Evolutionary conservation across 805 yeast species (phyloP), one percentile per base, ranked within the genome.

Genomic region (Priceomyces medius): DNA sequence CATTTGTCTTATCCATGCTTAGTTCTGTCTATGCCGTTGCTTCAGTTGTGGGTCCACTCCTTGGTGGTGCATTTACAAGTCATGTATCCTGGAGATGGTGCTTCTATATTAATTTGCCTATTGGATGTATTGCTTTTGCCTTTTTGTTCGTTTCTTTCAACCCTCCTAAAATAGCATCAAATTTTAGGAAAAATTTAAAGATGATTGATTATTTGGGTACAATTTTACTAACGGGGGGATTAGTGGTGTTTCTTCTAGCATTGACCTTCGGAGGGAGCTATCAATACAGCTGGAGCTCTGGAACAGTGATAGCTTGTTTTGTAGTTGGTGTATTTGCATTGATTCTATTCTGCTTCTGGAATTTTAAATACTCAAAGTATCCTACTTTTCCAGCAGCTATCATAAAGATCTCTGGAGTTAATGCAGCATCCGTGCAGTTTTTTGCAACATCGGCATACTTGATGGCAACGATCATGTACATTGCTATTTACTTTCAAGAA

Each of bases 21-120:
- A 69, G 73, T 2, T 50, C 61, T n/a, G 62, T 67, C 1, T 77
- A 71, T 53, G 73, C 76, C 0, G 55, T 74, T 4, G 73, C 81
- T 1, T 66, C 77, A 3, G 77, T 77, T 4, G 48, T 69, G 16
- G 88, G 88, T 0, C 88, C 88, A 0, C 57, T 80, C 16, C 54
- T 83, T 17, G 88, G 88, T 10, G 88, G 88, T 35, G 80, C 79
- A 0, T 74, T 83, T 44, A 71, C 85, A 2, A 56, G 74, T 2
- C 59, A 71, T 36, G 77, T 71, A 7, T 59, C 76, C n/a, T 83
- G 89, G 88, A 68, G 88, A 54, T 83, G 89, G 88, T 78, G 85
- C 51, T 84, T 82, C 55, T 84, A 79, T 57, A 68, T 84, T 48
- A 84, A 83, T 54, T 57, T 84, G 26, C 87, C 87, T 3, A 58